These are phyloP conservation scores for Clarireedia homoeocarpa DNA, from an alignment of 2,329 filamentous ascomycete species.

Conservation along the genomic window DNA sequence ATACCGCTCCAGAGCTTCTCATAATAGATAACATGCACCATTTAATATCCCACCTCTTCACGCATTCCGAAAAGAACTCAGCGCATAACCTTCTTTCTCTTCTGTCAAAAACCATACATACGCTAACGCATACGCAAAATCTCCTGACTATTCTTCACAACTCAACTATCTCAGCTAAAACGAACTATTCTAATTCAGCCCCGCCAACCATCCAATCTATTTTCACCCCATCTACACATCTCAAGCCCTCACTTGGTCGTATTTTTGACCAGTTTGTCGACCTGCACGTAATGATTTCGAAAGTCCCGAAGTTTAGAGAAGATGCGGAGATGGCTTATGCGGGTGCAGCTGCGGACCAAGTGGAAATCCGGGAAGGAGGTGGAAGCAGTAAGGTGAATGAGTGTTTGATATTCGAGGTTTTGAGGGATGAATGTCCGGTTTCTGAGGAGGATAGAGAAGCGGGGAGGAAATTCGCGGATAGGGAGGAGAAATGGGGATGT, in stretches of 20 bases:
- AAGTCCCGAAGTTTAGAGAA: constrained; percentile 33
- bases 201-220: constrained; percentile 12
- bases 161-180: constrained; percentile 30
- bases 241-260: constrained; percentile 35
- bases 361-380: background rate
- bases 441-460: background rate
- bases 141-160: constrained; percentile 50
- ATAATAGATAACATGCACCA: constrained; percentile 47
- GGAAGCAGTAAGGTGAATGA: constrained; percentile 5
- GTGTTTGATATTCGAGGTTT: constrained; percentile 22
- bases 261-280: constrained; percentile 48
- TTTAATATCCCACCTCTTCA: constrained; percentile 45
- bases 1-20: constrained; percentile 35
- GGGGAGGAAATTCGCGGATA: constrained; percentile 25
- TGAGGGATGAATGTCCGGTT: constrained; percentile 25
- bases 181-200: background rate
- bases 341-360: background rate
- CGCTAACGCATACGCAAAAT: constrained; percentile 36
- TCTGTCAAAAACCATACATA: constrained; percentile 40
- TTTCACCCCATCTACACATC: constrained; percentile 14
- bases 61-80: constrained; percentile 35
- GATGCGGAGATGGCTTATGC: constrained; percentile 34
- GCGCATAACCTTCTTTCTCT: constrained; percentile 42
- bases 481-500: constrained; percentile 48
- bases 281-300: constrained; percentile 45